Percentiles rank a stretch among this genome's conserved stretches.
phyloP scores from a whole-genome alignment of 257 asterid species.

The Orobanche coerulescens region DNA sequence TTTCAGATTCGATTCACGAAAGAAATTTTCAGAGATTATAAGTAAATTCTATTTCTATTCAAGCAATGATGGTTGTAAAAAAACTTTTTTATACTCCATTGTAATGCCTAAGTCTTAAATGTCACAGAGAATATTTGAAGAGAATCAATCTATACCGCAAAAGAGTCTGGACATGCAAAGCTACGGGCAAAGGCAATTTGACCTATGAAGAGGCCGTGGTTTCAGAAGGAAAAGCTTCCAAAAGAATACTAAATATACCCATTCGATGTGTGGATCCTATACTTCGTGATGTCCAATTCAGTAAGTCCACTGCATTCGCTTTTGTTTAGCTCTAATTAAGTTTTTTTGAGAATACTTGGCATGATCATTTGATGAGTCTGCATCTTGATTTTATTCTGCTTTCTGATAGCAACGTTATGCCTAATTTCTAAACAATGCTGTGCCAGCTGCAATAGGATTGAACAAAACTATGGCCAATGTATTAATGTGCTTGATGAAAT shows the following conservation, averaged over 20 bases:
- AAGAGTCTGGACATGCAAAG: conserved; percentile 85
- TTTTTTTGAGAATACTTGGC: background rate
- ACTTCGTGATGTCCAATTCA: conserved; percentile 75
- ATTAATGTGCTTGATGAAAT: conserved; percentile 6
- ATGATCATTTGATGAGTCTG: background rate
- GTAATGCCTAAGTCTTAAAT: conserved; percentile 18
- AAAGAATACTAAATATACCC: conserved; percentile 60
- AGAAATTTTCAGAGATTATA: conserved; percentile 79
- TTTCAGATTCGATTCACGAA: conserved; percentile 77
- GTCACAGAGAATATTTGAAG: conserved; percentile 70
- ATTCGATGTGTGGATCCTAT: conserved; percentile 46
- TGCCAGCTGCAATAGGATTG: conserved; percentile 19
- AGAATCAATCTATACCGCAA: conserved; percentile 66
- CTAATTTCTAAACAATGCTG: conserved; percentile 6
- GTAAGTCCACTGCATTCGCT: conserved; percentile 37
- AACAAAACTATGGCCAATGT: background rate
- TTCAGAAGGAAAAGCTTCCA: conserved; percentile 64
- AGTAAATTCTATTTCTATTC: conserved; percentile 34
- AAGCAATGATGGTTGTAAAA: conserved; percentile 9
- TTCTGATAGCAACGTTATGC: conserved; percentile 14
- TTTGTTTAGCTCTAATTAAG: background rate
- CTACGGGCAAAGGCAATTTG: conserved; percentile 71
- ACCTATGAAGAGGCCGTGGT: conserved; percentile 90
- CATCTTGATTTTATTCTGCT: conserved; percentile 15
- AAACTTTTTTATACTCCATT: background rate